Percentiles rank a stretch among this genome's conserved stretches.
These are phyloP conservation scores for Deinandra increscens DNA, from an alignment of 129 eudicot genomes.

Conservation along the genomic window DNA sequence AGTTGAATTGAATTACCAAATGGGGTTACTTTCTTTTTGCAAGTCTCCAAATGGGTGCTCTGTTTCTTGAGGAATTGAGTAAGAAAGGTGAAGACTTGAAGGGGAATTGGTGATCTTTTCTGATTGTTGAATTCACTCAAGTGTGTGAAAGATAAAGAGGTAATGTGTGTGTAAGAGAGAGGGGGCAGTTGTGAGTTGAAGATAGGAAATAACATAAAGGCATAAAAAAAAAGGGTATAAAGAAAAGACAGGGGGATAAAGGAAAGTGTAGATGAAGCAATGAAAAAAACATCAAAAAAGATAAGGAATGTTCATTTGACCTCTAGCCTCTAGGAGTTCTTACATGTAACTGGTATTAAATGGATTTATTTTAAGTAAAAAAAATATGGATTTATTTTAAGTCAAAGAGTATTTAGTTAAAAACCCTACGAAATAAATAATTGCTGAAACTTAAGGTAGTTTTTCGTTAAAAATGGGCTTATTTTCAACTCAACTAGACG, in stretches of 20 bases:
- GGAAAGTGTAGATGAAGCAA: conserved; percentile 47
- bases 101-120: conserved; percentile 29
- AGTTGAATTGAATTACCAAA: conserved; percentile 17
- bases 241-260: conserved; percentile 10
- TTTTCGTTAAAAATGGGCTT: too few relatives aligned
- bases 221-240: conserved; percentile 11
- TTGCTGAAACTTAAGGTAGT: too few relatives aligned
- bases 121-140: conserved; percentile 51
- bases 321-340: conserved; percentile 17
- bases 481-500: too few relatives aligned
- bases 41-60: conserved; percentile 26
- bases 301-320: conserved; percentile 41
- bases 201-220: conserved; percentile 19
- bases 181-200: conserved; percentile 6
- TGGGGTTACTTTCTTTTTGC: conserved; percentile 23
- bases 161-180: conserved; percentile 15
- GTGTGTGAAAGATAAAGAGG: conserved; percentile 43
- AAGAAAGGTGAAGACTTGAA: conserved; percentile 21
- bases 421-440: too few relatives aligned
- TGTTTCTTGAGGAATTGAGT: conserved; percentile 27
- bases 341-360: too few relatives aligned
- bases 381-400: too few relatives aligned
- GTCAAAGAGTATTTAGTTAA: too few relatives aligned
- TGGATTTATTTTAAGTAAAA: too few relatives aligned
- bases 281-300: conserved; percentile 15